Evolutionary conservation across 2,329 filamentous ascomycete species (phyloP).

Genomic region (Fusarium globosum): DNA sequence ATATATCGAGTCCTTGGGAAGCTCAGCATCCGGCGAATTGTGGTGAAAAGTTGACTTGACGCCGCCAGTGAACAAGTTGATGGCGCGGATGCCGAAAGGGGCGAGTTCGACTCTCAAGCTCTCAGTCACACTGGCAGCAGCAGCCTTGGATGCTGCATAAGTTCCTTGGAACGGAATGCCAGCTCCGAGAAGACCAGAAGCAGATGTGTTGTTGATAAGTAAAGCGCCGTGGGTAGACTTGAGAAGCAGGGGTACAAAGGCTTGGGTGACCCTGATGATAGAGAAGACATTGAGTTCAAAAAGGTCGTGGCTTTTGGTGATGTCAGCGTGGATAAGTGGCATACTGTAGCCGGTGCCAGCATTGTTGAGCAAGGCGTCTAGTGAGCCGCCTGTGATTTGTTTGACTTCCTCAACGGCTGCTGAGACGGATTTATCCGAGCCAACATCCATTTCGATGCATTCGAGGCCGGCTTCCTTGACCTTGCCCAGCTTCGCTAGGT

Average conservation of each 20-base stretch:
- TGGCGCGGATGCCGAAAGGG: constrained; percentile 43
- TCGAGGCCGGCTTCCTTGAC: constrained; percentile 35
- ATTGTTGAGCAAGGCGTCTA: constrained; percentile 49
- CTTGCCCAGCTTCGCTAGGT: constrained; percentile 38
- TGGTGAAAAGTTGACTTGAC: constrained; percentile 39
- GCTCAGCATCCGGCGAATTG: not conserved
- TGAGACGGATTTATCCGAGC: constrained; percentile 36
- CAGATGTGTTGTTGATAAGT: constrained; percentile 39
- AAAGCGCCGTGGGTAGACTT: constrained; percentile 23
- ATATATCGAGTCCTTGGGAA: constrained; percentile 29
- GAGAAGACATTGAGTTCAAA: constrained; percentile 46
- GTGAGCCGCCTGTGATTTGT: constrained; percentile 35
- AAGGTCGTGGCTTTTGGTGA: constrained; percentile 22
- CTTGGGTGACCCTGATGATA: constrained; percentile 34
- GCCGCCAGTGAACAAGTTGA: constrained; percentile 42
- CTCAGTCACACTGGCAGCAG: constrained; percentile 40
- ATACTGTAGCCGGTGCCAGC: constrained; percentile 42
- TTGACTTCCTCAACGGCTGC: constrained; percentile 25
- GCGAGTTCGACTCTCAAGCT: constrained; percentile 42
- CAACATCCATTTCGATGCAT: constrained; percentile 41
- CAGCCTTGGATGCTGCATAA: constrained; percentile 46
- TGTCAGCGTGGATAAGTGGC: constrained; percentile 40
- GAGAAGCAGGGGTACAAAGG: constrained; percentile 40
- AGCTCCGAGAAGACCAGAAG: not conserved
- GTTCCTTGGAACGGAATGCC: constrained; percentile 41